These are phyloP conservation scores for Calonectria pauciramosa DNA, from an alignment of 2,329 filamentous ascomycete species.

Conservation along the genomic window DNA sequence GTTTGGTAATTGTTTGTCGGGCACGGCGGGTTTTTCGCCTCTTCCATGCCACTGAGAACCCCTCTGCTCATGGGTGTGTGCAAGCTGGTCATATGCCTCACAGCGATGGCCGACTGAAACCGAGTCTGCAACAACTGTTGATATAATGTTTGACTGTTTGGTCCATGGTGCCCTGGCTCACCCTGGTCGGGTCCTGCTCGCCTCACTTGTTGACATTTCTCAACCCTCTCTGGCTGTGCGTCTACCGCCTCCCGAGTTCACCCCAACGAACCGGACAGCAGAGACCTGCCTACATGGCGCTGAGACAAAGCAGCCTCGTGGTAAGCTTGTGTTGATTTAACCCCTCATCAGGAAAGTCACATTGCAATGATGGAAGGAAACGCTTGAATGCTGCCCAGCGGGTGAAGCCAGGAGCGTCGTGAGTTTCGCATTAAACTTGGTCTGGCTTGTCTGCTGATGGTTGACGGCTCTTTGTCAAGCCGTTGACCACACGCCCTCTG, in stretches of 20 bases:
- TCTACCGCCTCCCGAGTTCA: conserved; percentile 19
- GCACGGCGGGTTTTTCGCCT: conserved; percentile 6
- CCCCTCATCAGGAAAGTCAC: conserved; percentile 40
- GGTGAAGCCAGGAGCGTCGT: conserved; percentile 30
- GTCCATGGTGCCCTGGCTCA: not conserved
- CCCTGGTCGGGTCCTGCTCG: conserved; percentile 18
- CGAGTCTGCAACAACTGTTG: conserved; percentile 4
- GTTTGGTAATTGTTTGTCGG: conserved; percentile 4
- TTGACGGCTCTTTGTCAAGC: conserved; percentile 7
- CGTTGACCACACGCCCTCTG: conserved; percentile 8
- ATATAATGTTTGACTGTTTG: not conserved
- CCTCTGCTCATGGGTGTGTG: not conserved
- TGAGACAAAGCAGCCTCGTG: conserved; percentile 35
- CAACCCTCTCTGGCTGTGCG: conserved; percentile 23
- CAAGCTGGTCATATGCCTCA: not conserved
- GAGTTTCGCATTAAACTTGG: conserved; percentile 25
- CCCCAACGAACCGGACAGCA: conserved; percentile 27
- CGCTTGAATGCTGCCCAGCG: not conserved
- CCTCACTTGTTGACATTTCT: conserved; percentile 30
- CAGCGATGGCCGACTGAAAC: not conserved
- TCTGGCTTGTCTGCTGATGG: not conserved
- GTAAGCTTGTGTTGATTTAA: conserved; percentile 32
- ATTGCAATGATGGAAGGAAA: conserved; percentile 26
- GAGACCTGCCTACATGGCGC: conserved; percentile 34
- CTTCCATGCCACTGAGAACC: conserved; percentile 1